Conservation (phyloP, 1,284 basidiomycete genomes). For the Rhizoctonia solani region DNA sequence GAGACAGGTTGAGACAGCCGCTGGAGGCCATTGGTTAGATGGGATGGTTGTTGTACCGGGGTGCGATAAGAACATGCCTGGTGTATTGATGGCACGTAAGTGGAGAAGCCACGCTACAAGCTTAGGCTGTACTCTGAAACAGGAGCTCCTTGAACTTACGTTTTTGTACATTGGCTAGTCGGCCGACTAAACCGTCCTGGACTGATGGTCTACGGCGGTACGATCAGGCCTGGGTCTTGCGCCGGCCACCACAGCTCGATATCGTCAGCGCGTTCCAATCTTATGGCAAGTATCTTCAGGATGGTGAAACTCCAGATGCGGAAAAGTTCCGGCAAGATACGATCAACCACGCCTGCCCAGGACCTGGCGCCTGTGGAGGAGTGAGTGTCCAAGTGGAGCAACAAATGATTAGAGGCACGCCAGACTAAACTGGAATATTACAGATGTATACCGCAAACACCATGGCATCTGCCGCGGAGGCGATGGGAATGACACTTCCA, state of each 20-base stretch:
- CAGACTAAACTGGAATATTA: constrained; percentile 3
- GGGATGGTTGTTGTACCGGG: constrained; percentile 96
- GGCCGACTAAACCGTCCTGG: constrained; percentile 93
- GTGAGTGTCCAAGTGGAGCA: constrained; percentile 54
- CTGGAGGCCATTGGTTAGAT: constrained; percentile 98
- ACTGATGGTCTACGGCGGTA: constrained; percentile 96
- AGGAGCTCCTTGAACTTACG: constrained; percentile 15
- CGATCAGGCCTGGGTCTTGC: constrained; percentile 88
- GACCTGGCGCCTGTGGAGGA: constrained; percentile 94
- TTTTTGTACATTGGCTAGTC: constrained; percentile 55
- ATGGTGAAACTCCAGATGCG: constrained; percentile 81
- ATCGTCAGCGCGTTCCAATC: constrained; percentile 95
- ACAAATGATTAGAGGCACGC: constrained; percentile 37
- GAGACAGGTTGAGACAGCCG: constrained; percentile 82
- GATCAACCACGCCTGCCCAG: constrained; percentile 90
- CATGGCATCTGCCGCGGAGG: constrained; percentile 92
- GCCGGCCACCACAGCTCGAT: constrained; percentile 79
- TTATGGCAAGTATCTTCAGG: constrained; percentile 90
- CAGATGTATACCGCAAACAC: constrained; percentile 97
- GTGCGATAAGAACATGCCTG: constrained; percentile 99
- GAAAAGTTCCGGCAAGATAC: constrained; percentile 83
- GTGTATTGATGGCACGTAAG: constrained; percentile 89
- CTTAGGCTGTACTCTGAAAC: not conserved
- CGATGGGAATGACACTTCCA: constrained; percentile 91
- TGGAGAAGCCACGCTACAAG: constrained; percentile 40